Conservation (phyloP, 2,329 filamentous ascomycete species). For the Fusarium sp. region DNA sequence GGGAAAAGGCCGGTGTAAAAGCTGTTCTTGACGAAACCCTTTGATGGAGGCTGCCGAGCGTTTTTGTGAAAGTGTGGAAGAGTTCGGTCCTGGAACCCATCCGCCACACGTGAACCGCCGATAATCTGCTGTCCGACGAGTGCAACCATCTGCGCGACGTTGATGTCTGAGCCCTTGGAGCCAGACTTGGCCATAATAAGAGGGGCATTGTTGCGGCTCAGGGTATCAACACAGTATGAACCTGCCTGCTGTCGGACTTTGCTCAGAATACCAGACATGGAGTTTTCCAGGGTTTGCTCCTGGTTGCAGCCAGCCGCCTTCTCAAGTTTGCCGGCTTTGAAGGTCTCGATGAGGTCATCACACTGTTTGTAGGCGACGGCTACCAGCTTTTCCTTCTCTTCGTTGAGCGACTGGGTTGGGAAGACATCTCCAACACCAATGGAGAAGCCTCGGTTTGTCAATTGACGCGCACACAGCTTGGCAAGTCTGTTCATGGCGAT, state of each 20-base stretch:
- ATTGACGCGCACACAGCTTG: constrained; percentile 87
- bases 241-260: constrained; percentile 93
- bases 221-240: constrained; percentile 87
- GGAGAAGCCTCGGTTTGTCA: constrained; percentile 93
- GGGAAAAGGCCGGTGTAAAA: constrained; percentile 94
- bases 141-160: constrained; percentile 99
- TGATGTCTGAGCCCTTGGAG: constrained; percentile 96
- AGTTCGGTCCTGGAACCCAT: constrained; percentile 96
- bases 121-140: constrained; percentile 99
- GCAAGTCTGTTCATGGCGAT: constrained; percentile 94
- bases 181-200: constrained; percentile 97
- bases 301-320: constrained; percentile 91
- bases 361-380: constrained; percentile 82
- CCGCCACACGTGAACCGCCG: constrained; percentile 87
- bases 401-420: constrained; percentile 77
- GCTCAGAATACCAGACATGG: constrained; percentile 90
- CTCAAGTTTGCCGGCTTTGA: constrained; percentile 82
- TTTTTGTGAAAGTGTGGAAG: constrained; percentile 97
- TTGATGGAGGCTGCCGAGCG: constrained; percentile 89
- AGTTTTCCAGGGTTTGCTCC: constrained; percentile 91
- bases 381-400: constrained; percentile 81
- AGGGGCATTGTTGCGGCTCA: constrained; percentile 92
- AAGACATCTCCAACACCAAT: constrained; percentile 97
- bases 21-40: constrained; percentile 96
- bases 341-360: constrained; percentile 84